Evolutionary conservation across 192 early-diverging fungal species (phyloP).

Genomic region (Funneliformis mosseae): DNA sequence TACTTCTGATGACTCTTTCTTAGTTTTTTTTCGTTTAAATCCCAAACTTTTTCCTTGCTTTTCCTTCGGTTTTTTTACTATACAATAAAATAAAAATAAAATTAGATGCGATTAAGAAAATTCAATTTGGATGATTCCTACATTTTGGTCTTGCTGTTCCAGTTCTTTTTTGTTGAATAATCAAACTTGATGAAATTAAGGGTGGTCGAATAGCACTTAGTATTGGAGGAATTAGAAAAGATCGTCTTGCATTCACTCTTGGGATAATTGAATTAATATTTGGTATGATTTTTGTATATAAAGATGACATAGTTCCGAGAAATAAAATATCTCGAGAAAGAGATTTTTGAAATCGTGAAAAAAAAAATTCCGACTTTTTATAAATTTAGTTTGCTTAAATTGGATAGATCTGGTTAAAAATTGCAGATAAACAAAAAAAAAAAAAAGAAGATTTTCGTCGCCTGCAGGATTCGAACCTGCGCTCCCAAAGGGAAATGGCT

Average conservation of each 20-base stretch:
- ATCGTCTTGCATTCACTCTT: background rate
- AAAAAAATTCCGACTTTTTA: background rate
- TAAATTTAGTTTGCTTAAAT: background rate
- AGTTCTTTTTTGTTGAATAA: constrained; percentile 17
- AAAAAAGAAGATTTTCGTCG: constrained; percentile 44
- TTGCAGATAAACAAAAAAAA: constrained; percentile 33
- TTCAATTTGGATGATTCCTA: background rate
- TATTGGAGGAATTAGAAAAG: background rate
- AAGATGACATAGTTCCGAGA: background rate
- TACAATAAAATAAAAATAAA: background rate
- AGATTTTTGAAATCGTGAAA: background rate
- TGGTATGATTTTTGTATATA: constrained; percentile 2
- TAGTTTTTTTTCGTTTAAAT: background rate
- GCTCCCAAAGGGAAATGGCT: constrained; percentile 60
- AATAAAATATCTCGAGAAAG: background rate
- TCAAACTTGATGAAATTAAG: constrained; percentile 14
- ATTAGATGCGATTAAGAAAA: background rate
- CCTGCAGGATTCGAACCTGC: constrained; percentile 75
- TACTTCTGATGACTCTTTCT: background rate
- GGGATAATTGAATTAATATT: background rate
- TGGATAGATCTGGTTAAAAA: background rate
- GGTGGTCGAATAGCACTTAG: background rate
- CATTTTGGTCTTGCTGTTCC: constrained; percentile 9
- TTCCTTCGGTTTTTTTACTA: background rate
- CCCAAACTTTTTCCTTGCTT: background rate